These are phyloP conservation scores for Massariosphaeria phaeospora DNA, from an alignment of 495 filamentous ascomycete genomes.

Conservation along the genomic window DNA sequence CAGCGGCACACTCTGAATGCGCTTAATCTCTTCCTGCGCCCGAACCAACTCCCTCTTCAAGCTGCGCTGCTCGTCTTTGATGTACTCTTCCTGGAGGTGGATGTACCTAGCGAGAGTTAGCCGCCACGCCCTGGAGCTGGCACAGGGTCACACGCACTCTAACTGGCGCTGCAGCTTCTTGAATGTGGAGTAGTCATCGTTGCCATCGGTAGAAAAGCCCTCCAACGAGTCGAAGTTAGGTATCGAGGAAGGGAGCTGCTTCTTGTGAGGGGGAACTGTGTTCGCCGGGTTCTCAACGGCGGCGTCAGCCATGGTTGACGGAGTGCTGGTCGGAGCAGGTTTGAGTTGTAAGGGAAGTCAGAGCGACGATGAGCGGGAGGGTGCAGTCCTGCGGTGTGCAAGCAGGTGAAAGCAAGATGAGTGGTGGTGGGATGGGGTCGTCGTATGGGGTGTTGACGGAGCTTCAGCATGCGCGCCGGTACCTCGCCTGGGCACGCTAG, in stretches of 20 bases:
- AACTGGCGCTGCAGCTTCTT: slow-evolving; percentile 95
- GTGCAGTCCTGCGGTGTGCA: too few relatives aligned
- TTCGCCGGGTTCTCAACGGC: slow-evolving; percentile 73
- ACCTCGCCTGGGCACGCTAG: too few relatives aligned
- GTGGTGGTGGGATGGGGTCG: too few relatives aligned
- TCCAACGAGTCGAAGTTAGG: slow-evolving; percentile 86
- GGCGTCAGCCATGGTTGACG: slow-evolving; percentile 67
- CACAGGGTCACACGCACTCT: slow-evolving; percentile 56
- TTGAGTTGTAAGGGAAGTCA: background rate
- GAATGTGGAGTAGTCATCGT: slow-evolving; percentile 88
- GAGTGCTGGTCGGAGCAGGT: background rate
- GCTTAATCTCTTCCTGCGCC: slow-evolving; percentile 98
- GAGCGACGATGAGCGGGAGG: too few relatives aligned
- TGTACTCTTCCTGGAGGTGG: slow-evolving; percentile 97
- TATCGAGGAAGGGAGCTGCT: slow-evolving; percentile 73
- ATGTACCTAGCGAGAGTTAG: slow-evolving; percentile 68
- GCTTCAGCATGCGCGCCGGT: too few relatives aligned
- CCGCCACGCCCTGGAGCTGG: slow-evolving; percentile 1
- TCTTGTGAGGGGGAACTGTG: slow-evolving; percentile 68
- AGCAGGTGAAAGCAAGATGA: too few relatives aligned
- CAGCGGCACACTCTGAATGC: slow-evolving; percentile 94
- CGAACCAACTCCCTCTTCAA: slow-evolving; percentile 95
- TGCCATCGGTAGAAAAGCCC: slow-evolving; percentile 70
- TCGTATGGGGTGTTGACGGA: too few relatives aligned
- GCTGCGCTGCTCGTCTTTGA: slow-evolving; percentile 99